Conservation (phyloP, 768 basidiomycete genomes). For the Hericium alpestre region DNA sequence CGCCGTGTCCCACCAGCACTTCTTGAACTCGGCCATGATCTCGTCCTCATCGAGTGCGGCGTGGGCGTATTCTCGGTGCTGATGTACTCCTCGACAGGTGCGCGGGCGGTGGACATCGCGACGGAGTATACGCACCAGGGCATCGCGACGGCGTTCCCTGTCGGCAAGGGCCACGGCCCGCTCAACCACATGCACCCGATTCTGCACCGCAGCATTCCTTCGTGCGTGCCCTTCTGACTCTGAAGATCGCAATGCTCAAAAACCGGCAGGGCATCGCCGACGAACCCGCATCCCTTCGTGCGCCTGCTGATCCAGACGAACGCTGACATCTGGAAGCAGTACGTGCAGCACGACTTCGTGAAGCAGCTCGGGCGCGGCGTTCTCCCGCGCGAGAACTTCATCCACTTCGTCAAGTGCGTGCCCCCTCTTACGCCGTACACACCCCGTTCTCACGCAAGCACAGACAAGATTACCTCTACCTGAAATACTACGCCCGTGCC, state of each 20-base stretch:
- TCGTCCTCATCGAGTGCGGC: slow-evolving; percentile 51
- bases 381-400: slow-evolving; percentile 52
- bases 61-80: not conserved
- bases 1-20: slow-evolving; percentile 69
- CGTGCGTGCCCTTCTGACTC: slow-evolving; percentile 31
- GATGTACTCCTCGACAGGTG: slow-evolving; percentile 23
- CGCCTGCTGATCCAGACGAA: slow-evolving; percentile 51
- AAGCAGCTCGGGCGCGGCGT: slow-evolving; percentile 63
- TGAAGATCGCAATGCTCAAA: not conserved
- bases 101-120: slow-evolving; percentile 48
- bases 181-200: slow-evolving; percentile 76
- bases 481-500: slow-evolving; percentile 79
- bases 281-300: slow-evolving; percentile 61
- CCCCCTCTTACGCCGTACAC: not conserved
- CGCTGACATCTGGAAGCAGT: slow-evolving; percentile 51
- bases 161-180: slow-evolving; percentile 75
- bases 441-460: not conserved
- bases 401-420: slow-evolving; percentile 75
- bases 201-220: slow-evolving; percentile 35
- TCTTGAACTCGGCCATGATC: slow-evolving; percentile 57
- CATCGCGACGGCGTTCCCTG: slow-evolving; percentile 53
- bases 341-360: slow-evolving; percentile 81
- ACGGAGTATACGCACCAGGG: slow-evolving; percentile 65
- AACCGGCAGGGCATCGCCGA: slow-evolving; percentile 32
- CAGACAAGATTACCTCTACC: slow-evolving; percentile 75